Percentiles rank a stretch among this genome's conserved stretches.
Conservation (phyloP, 148 eudicot species). For the Nepenthes gracilis region DNA sequence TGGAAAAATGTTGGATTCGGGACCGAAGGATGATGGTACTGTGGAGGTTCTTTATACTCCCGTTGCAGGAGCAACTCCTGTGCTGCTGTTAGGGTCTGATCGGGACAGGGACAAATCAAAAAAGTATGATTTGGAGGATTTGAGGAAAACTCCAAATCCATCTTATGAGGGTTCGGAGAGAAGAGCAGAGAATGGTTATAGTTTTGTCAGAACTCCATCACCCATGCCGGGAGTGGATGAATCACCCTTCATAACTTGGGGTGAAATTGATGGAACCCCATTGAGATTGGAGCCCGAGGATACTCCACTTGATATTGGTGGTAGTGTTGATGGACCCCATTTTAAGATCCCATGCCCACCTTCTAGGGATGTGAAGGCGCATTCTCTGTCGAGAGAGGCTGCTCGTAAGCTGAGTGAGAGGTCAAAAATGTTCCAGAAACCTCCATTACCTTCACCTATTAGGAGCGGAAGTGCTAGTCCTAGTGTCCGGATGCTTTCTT, state of each 20-base stretch:
- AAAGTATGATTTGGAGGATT: slow-evolving; percentile 86
- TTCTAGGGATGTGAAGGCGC: slow-evolving; percentile 80
- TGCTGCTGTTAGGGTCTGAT: slow-evolving; percentile 24
- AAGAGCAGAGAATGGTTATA: slow-evolving; percentile 74
- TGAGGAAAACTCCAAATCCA: slow-evolving; percentile 69
- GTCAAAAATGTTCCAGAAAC: slow-evolving; percentile 68
- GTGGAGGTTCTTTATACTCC: slow-evolving; percentile 53
- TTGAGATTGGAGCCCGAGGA: slow-evolving; percentile 84
- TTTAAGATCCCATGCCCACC: slow-evolving; percentile 79
- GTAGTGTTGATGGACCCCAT: slow-evolving; percentile 81
- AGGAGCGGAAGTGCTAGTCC: slow-evolving; percentile 95
- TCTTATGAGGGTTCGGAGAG: slow-evolving; percentile 69
- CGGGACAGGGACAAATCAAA: slow-evolving; percentile 57
- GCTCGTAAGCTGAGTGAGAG: slow-evolving; percentile 78
- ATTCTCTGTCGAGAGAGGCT: slow-evolving; percentile 84
- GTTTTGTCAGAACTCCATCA: slow-evolving; percentile 71
- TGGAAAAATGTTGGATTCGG: slow-evolving; percentile 49
- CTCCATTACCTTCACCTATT: slow-evolving; percentile 71
- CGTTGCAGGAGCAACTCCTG: slow-evolving; percentile 61
- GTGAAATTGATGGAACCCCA: slow-evolving; percentile 96
- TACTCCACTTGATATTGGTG: slow-evolving; percentile 87
- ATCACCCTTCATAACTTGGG: slow-evolving; percentile 92
- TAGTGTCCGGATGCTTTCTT: slow-evolving; percentile 49
- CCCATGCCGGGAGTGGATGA: slow-evolving; percentile 92
- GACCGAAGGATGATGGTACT: slow-evolving; percentile 37